Evolutionary conservation across 2,329 filamentous ascomycete species (phyloP), one percentile per base, ranked within the genome.

Genomic region (Xylariaceae sp.): DNA sequence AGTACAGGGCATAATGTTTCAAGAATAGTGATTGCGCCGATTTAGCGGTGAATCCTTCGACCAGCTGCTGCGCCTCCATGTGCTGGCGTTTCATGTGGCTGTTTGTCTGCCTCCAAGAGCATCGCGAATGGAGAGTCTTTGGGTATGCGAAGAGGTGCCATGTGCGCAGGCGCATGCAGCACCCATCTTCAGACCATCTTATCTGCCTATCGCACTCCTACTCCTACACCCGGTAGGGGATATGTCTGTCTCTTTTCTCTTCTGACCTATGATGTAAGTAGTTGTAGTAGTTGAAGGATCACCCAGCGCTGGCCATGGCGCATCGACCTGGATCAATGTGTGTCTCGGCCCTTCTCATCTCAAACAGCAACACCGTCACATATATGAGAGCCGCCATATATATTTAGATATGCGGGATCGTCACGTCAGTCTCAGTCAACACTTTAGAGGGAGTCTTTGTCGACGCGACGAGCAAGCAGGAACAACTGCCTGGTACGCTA

Each of bases 1-100:
- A 18, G 23, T 30, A 53, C 53, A 44, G 41, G 57, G 47, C 8
- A 11, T 18, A 4, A 23, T 61, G 60, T 59, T 64, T 57, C 60
- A 57, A 64, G 17, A 61, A 58, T 61, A 58, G 57, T 54, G 61
- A 51, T 60, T 52, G 59, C 54, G 49, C 55, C 53, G 56, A 60
- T 57, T 59, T 48, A 48, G 53, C 51, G 54, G 58, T 55, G 51
- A 59, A 59, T 58, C 54, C 58, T 58, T 48, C 56, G 23, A 35
- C n/a, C 44, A 10, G 35, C 48, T 48, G 51, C 59, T 65, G 63
- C 63, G 61, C 63, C 63, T 58, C 61, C 55, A 60, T 65, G 56
- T 64, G 54, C 53, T 63, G 45, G 57, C 44, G 61, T 61, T 58
- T 60, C 55, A 63, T 61, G 55, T 51, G 55, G 41, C 53, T 55